These are phyloP conservation scores for Tylopilus vinaceipallidus DNA, from an alignment of 768 basidiomycete genomes.

Conservation along the genomic window DNA sequence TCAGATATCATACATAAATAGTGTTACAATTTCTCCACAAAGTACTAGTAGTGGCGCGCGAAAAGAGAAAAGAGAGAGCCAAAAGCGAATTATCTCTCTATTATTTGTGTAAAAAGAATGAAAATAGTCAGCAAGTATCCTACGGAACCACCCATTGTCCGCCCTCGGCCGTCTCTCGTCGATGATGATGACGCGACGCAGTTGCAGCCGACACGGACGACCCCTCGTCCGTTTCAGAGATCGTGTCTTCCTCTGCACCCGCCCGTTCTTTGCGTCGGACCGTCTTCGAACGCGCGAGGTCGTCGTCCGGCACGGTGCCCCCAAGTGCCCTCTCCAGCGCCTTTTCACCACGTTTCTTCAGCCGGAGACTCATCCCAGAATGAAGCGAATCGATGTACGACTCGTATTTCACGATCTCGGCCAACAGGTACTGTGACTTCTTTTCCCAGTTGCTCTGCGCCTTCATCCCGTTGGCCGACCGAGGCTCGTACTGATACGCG, in stretches of 20 bases:
- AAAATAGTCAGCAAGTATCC: background rate
- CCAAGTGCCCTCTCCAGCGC: constrained; percentile 60
- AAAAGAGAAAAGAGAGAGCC: background rate
- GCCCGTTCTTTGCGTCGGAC: constrained; percentile 40
- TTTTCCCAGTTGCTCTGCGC: constrained; percentile 90
- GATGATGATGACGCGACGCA: constrained; percentile 39
- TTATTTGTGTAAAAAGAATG: constrained; percentile 13
- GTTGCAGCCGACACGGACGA: constrained; percentile 24
- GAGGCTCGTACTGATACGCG: constrained; percentile 59
- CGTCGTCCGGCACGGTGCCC: constrained; percentile 31
- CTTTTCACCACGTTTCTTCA: constrained; percentile 91
- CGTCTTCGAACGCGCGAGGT: constrained; percentile 27
- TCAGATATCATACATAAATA: constrained; percentile 36
- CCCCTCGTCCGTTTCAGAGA: constrained; percentile 46
- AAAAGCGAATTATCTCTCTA: constrained; percentile 11
- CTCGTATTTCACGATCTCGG: constrained; percentile 94
- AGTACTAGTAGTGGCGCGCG: no score
- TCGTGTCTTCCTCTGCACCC: constrained; percentile 45
- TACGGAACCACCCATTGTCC: constrained; percentile 28
- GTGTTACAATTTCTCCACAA: constrained; percentile 17
- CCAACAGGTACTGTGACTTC: constrained; percentile 83
- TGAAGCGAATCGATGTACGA: constrained; percentile 91
- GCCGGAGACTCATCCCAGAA: constrained; percentile 75
- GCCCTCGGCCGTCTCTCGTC: constrained; percentile 43
- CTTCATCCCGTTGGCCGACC: constrained; percentile 69